A percentile compares a stretch with the other conserved stretches of the same genome.
phyloP scores from a whole-genome alignment of 2,329 filamentous ascomycete genomes.

The Ophiocordyceps australis region DNA sequence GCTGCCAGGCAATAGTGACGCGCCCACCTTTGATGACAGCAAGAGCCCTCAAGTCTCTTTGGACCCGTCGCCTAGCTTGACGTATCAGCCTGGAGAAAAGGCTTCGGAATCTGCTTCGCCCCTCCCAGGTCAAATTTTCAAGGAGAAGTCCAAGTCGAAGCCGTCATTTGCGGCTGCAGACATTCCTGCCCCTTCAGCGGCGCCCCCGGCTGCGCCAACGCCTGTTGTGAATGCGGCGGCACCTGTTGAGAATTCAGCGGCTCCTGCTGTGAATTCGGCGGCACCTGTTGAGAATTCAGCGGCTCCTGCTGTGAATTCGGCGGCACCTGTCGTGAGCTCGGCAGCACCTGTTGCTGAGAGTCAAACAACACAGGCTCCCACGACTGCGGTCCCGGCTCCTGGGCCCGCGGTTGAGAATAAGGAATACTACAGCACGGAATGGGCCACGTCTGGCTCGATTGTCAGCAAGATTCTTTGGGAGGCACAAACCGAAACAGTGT shows the following conservation, averaged over 20 bases:
- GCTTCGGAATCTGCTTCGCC: constrained; percentile 13
- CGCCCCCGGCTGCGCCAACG: no score
- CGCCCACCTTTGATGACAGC: constrained; percentile 6
- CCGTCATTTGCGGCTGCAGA: not conserved
- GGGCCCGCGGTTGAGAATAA: constrained; percentile 9
- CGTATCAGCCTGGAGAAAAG: constrained; percentile 16
- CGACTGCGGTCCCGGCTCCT: constrained; percentile 4
- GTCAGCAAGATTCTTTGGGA: constrained; percentile 40
- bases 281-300: constrained; percentile 13
- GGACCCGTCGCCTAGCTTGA: constrained; percentile 8
- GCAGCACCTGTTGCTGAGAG: not conserved
- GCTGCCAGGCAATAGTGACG: constrained; percentile 38
- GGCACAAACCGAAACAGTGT: constrained; percentile 30
- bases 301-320: constrained; percentile 1
- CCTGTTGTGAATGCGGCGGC: not conserved
- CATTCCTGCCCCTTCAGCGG: not conserved
- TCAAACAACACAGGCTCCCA: constrained; percentile 12
- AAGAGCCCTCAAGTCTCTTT: constrained; percentile 1
- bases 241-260: not conserved
- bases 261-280: not conserved
- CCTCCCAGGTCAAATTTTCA: constrained; percentile 25
- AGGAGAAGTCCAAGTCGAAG: constrained; percentile 7
- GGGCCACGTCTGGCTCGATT: constrained; percentile 26
- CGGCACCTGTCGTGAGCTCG: not conserved
- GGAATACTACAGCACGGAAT: constrained; percentile 29